A percentile compares a stretch with the other conserved stretches of the same genome.
phyloP scores from a whole-genome alignment of 1,284 basidiomycete species.

The Melampsora americana region DNA sequence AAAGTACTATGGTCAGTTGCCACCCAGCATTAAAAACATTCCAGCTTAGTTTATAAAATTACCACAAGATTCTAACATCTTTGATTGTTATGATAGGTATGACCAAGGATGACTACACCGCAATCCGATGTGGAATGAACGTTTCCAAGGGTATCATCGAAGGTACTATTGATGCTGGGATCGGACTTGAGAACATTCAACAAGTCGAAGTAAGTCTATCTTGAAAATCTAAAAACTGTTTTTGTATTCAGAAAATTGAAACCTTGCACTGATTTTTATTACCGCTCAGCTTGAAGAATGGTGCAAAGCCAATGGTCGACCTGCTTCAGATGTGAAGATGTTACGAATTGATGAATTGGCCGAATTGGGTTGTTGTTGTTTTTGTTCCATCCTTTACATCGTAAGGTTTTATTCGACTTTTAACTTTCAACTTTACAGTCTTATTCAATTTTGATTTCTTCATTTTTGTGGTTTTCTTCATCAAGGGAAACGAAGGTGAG shows the following conservation, averaged over 20 bases:
- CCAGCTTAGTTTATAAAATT: too few relatives aligned
- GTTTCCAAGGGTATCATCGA: constrained; percentile 55
- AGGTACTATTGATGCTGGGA: constrained; percentile 55
- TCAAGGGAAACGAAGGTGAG: constrained; percentile 43
- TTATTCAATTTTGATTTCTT: neutral
- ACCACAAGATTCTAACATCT: neutral
- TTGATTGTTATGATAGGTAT: constrained; percentile 46
- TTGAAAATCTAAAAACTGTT: neutral
- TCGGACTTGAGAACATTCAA: constrained; percentile 55
- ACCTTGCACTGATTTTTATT: too few relatives aligned
- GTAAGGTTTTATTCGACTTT: constrained; percentile 14
- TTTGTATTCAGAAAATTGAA: too few relatives aligned
- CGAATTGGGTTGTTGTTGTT: constrained; percentile 55
- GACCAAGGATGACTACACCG: constrained; percentile 54
- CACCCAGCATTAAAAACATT: too few relatives aligned
- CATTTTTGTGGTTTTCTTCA: neutral
- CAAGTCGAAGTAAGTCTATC: constrained; percentile 48
- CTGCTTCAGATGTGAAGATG: constrained; percentile 55
- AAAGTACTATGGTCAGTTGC: constrained; percentile 47
- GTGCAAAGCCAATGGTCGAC: constrained; percentile 53
- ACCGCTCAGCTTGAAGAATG: constrained; percentile 53
- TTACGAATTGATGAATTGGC: constrained; percentile 55
- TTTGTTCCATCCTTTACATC: constrained; percentile 52
- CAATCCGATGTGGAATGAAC: constrained; percentile 56
- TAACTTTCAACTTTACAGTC: neutral